phyloP scores from a whole-genome alignment of 371 early-diverging fungal genomes.

The Ordospora colligata region DNA sequence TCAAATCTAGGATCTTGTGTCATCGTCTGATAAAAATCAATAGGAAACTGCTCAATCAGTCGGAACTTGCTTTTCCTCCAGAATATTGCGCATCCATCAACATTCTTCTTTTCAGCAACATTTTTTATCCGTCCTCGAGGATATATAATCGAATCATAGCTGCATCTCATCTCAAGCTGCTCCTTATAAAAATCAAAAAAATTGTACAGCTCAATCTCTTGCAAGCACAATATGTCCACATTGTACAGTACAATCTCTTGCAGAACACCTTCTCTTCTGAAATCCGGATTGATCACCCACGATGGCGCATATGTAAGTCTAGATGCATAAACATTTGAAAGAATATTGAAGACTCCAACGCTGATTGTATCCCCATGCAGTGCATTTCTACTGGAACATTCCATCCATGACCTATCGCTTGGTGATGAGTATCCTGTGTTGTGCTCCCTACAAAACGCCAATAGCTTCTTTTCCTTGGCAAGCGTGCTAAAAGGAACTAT shows the following conservation, averaged over 20 bases:
- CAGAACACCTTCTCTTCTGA: slow-evolving; percentile 76
- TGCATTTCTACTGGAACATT: slow-evolving; percentile 63
- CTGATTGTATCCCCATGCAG: slow-evolving; percentile 65
- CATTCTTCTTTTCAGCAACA: slow-evolving; percentile 73
- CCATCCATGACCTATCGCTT: slow-evolving; percentile 78
- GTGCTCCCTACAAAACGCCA: slow-evolving; percentile 78
- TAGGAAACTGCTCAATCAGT: slow-evolving; percentile 68
- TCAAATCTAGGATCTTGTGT: slow-evolving; percentile 74
- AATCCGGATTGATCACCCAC: slow-evolving; percentile 85
- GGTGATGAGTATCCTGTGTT: slow-evolving; percentile 69
- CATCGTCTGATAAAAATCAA: slow-evolving; percentile 83
- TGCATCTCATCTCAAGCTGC: slow-evolving; percentile 48
- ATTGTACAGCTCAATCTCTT: slow-evolving; percentile 64
- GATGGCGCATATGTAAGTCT: slow-evolving; percentile 85
- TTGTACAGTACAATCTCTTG: slow-evolving; percentile 74
- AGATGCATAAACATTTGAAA: slow-evolving; percentile 79
- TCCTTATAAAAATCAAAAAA: slow-evolving; percentile 71
- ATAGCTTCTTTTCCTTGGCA: slow-evolving; percentile 70
- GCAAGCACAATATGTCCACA: slow-evolving; percentile 84
- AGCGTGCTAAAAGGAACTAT: slow-evolving; percentile 70
- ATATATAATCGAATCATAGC: slow-evolving; percentile 79
- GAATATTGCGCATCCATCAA: slow-evolving; percentile 95
- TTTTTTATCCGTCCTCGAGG: slow-evolving; percentile 81
- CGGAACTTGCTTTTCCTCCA: slow-evolving; percentile 70
- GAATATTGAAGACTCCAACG: slow-evolving; percentile 82